Conservation (phyloP, 108 stramenopile genomes). For the Bacterosira constricta region DNA sequence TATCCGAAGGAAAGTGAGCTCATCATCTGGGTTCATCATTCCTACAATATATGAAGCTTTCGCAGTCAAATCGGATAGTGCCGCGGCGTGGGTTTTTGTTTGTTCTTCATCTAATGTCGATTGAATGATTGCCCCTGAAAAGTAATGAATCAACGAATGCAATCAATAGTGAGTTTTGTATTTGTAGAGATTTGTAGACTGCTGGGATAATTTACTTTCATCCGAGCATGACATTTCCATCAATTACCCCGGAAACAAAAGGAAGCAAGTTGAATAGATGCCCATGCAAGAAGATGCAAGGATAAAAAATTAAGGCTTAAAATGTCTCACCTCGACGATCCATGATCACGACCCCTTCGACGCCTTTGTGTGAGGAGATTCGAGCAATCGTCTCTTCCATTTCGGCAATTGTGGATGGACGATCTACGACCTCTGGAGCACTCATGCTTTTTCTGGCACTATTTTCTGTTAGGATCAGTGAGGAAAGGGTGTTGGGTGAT, state of each 20-base stretch:
- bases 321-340: slow-evolving; percentile 35
- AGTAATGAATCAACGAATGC: neutral
- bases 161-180: too few species aligned
- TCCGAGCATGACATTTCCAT: too few species aligned
- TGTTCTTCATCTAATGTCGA: slow-evolving; percentile 52
- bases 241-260: too few species aligned
- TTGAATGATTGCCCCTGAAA: slow-evolving; percentile 50
- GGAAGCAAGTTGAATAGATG: neutral
- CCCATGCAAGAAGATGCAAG: neutral
- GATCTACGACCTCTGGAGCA: neutral
- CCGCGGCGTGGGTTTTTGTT: slow-evolving; percentile 33
- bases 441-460: too few species aligned
- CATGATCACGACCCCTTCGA: slow-evolving; percentile 60
- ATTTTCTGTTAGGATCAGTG: too few species aligned
- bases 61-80: slow-evolving; percentile 47
- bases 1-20: slow-evolving; percentile 55
- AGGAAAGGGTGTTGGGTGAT: too few species aligned
- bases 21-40: slow-evolving; percentile 42
- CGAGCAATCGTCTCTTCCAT: slow-evolving; percentile 62
- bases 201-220: too few species aligned
- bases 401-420: slow-evolving; percentile 41
- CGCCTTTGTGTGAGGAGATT: slow-evolving; percentile 61
- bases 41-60: slow-evolving; percentile 36
- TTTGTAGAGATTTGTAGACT: too few species aligned
- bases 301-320: neutral